Base-by-base conservation (phyloP, 441 rosid species). In the Gossypium davidsonii region DNA sequence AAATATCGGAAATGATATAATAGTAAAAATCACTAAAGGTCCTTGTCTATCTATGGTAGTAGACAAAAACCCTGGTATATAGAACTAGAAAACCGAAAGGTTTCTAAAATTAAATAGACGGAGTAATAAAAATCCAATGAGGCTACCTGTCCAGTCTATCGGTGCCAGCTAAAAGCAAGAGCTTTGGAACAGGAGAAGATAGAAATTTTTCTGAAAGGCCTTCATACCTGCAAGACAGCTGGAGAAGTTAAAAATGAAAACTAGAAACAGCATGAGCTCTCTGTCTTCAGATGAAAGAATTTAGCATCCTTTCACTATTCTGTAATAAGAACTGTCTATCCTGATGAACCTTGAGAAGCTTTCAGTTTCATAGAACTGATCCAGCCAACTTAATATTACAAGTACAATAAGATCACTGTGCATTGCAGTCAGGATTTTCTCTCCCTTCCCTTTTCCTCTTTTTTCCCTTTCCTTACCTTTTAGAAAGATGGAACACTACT, bases 181-280 rank as follows among this genome's bases (percentile, higher is more conserved):
- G 82, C 81, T 94, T 94, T 52, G 97, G 97, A 79, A 88, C 91
- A 15, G 99, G 92, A 83, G 85, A 80, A 15, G 94, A 88, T 67
- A 94, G 79, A 83, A 92, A 92, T 71, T 83, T 92, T 60, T 94
- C 99, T 28, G 97, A 92, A 65, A 94, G 97, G 77, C 97, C 96
- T 34, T 92, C 99, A 58, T 94, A 94, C 97, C 99, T 94, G 86
- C 82, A 81, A 81, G 53, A 78, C 31, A 72, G 70, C 31, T 44
- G 74, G 72, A 65, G 61, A 28, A 67, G 51, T 75, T 11, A 31
- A 73, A 74, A 64, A 42, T 5, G 7, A 66, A 23, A 46, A 23
- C 57, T 14, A 21, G 37, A 58, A 70, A 10, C 5, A 71, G 37
- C 11, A 25, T 15, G 48, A 21, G 59, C 20, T 4, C 20, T 23